Evolutionary conservation across 2,329 filamentous ascomycete species (phyloP).

Genomic region (Pestalotiopsis sp.): DNA sequence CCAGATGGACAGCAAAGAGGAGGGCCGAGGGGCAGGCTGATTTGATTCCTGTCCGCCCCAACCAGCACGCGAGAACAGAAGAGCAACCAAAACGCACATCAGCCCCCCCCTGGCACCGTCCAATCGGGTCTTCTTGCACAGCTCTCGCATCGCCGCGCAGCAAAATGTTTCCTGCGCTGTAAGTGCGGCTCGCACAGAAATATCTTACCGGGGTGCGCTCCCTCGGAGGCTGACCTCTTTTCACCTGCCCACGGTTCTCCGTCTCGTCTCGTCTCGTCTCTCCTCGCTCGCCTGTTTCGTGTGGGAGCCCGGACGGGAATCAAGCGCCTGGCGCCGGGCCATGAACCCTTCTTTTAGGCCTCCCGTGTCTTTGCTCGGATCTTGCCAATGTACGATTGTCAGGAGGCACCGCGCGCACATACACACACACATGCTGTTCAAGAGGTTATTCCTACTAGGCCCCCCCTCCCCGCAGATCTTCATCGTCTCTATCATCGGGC

Average conservation of each 20-base stretch:
- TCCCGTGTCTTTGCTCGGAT: conserved; percentile 6
- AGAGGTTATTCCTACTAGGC: background rate
- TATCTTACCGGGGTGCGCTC: background rate
- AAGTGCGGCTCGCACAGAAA: conserved; percentile 14
- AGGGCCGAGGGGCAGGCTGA: background rate
- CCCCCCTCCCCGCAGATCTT: conserved; percentile 3
- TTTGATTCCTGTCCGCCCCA: background rate
- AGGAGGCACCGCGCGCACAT: background rate
- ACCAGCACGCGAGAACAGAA: conserved; percentile 5
- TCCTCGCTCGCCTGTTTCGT: conserved; percentile 7
- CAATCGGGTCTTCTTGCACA: conserved; percentile 11
- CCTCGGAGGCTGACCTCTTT: no score
- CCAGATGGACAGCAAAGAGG: background rate
- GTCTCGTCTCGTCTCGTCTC: background rate
- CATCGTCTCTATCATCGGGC: conserved; percentile 7
- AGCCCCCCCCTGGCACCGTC: background rate
- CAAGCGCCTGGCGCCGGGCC: background rate
- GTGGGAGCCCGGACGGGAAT: conserved; percentile 3
- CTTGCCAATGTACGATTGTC: conserved; percentile 2
- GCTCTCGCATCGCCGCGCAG: conserved; percentile 9
- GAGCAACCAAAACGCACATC: conserved; percentile 10
- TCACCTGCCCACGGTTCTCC: no score
- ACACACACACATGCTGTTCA: conserved; percentile 5
- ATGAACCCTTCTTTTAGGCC: conserved; percentile 7
- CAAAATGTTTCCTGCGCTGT: conserved; percentile 12